These are phyloP conservation scores for Scortechinia acanthostroma DNA, from an alignment of 2,329 filamentous ascomycete species.

Conservation along the genomic window DNA sequence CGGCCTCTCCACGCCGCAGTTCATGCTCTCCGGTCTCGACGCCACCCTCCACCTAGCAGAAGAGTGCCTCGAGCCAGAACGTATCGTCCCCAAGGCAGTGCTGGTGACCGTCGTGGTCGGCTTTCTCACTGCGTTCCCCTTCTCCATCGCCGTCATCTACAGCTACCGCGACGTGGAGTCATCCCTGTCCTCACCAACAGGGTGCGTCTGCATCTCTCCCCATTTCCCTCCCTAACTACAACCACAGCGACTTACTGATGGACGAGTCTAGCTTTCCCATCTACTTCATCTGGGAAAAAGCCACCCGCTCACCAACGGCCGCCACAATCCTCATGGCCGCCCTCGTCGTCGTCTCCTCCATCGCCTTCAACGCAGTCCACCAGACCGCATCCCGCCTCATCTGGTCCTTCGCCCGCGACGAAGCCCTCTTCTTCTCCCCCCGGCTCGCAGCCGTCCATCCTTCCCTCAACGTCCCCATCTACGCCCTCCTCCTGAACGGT, in stretches of 20 bases:
- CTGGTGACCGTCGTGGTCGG: conserved; percentile 19
- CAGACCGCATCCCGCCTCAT: conserved; percentile 16
- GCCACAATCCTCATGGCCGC: conserved; percentile 8
- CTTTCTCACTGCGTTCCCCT: conserved; percentile 18
- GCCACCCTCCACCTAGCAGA: conserved; percentile 26
- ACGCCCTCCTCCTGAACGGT: conserved; percentile 9
- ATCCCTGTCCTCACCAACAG: conserved; percentile 5
- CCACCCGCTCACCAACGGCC: conserved; percentile 7
- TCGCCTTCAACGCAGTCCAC: conserved; percentile 13
- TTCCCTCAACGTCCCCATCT: conserved; percentile 1
- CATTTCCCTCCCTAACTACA: background rate
- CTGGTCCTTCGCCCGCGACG: conserved; percentile 14
- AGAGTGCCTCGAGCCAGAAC: conserved; percentile 18
- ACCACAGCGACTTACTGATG: too few species aligned
- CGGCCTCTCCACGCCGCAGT: conserved; percentile 19
- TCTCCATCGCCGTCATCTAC: conserved; percentile 17
- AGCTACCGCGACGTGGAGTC: conserved; percentile 9
- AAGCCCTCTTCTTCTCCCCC: conserved; percentile 3
- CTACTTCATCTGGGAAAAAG: conserved; percentile 11
- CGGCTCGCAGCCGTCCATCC: conserved; percentile 3
- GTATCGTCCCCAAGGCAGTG: conserved; percentile 19
- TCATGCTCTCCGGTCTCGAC: conserved; percentile 24
- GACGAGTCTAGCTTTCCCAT: conserved; percentile 6
- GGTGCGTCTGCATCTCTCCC: conserved; percentile 1
- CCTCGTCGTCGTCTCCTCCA: conserved; percentile 7